Evolutionary conservation across 2,329 filamentous ascomycete species (phyloP).

Genomic region (Fusarium brachygibbosum): DNA sequence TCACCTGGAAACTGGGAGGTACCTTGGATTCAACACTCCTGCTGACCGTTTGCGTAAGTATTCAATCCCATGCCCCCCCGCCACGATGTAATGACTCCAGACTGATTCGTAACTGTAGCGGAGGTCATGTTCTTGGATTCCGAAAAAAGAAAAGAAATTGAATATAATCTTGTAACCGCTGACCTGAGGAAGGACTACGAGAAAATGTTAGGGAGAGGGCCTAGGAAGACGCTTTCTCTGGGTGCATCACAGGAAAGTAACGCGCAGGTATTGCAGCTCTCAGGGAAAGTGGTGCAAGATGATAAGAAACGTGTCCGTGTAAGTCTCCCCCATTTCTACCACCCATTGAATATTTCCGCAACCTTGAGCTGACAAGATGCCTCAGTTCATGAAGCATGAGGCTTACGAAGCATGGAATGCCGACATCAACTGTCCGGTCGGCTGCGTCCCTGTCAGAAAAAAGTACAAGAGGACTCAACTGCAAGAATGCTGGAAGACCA

Average conservation of each 20-base stretch:
- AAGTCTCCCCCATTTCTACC: background rate
- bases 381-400: background rate
- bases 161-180: too few relatives aligned
- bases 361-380: background rate
- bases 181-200: too few relatives aligned
- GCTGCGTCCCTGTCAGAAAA: background rate
- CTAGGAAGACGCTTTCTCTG: background rate
- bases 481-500: background rate
- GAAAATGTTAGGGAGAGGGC: too few relatives aligned
- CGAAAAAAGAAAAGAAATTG: too few relatives aligned
- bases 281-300: background rate
- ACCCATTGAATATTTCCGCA: fast-evolving
- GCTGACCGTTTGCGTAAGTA: background rate
- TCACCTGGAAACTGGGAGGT: background rate
- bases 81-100: too few relatives aligned
- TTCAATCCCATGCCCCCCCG: too few relatives aligned
- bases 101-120: too few relatives aligned
- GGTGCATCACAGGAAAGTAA: background rate
- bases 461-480: background rate
- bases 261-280: background rate
- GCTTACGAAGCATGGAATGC: background rate
- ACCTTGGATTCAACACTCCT: background rate
- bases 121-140: too few relatives aligned
- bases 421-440: background rate
- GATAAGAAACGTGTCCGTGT: background rate